Evolutionary conservation across 345 rosid genomes (phyloP).

Genomic region (Lepidium africanum): DNA sequence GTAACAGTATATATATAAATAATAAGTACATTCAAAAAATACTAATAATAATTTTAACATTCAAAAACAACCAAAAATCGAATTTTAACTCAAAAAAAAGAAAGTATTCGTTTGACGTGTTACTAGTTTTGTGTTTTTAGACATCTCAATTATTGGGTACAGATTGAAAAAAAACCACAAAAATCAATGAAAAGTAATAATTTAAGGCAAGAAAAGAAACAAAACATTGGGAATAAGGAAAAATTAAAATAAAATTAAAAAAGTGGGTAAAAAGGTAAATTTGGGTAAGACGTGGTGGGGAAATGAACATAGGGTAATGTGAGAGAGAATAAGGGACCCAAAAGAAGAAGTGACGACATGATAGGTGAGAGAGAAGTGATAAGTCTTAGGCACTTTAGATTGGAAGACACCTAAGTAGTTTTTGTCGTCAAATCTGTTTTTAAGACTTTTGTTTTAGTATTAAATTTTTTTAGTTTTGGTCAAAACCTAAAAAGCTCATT

Average conservation of each 20-base stretch:
- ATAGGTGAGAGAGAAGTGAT: slow-evolving; percentile 17
- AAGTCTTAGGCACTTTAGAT: slow-evolving; percentile 12
- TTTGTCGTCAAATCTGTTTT: slow-evolving; percentile 23
- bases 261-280: slow-evolving; percentile 22
- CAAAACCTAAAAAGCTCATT: slow-evolving; percentile 27
- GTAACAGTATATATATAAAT: not conserved
- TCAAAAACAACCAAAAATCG: not conserved
- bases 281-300: slow-evolving; percentile 28
- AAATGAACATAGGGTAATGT: slow-evolving; percentile 8
- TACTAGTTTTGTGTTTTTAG: not conserved
- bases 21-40: not conserved
- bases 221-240: slow-evolving; percentile 22
- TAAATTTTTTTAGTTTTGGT: not conserved
- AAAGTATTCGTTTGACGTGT: no score
- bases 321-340: not conserved
- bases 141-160: slow-evolving; percentile 8
- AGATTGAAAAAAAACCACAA: not conserved
- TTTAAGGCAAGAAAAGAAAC: slow-evolving; percentile 5
- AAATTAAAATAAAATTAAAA: not conserved
- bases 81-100: no score
- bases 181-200: not conserved
- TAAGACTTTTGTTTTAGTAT: slow-evolving; percentile 9
- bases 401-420: slow-evolving; percentile 9
- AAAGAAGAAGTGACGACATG: slow-evolving; percentile 15
- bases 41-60: no score